These are phyloP conservation scores for Monosporozyma yasuniensis DNA, from an alignment of 805 yeast species.

Conservation along the genomic window DNA sequence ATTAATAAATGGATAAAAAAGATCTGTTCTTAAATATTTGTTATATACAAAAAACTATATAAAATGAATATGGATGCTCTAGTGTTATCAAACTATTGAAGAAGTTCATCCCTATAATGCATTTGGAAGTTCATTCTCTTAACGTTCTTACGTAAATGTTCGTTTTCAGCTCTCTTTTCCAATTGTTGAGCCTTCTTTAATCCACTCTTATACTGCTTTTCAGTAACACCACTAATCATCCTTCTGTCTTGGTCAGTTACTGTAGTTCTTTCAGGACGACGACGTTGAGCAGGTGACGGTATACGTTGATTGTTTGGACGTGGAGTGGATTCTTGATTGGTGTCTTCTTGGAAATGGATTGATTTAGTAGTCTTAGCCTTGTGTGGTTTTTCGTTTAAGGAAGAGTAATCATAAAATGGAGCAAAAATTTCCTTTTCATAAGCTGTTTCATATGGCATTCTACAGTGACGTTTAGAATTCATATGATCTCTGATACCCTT, in stretches of 20 bases:
- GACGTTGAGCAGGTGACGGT: constrained; percentile 32
- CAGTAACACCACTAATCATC: constrained; percentile 47
- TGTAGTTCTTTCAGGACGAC: constrained; percentile 56
- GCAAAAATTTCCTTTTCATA: constrained; percentile 70
- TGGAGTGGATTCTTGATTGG: neutral
- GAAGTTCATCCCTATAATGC: constrained; percentile 70
- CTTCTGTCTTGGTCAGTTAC: constrained; percentile 70
- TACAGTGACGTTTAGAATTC: constrained; percentile 76
- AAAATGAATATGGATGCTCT: constrained; percentile 1
- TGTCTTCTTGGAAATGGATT: constrained; percentile 29
- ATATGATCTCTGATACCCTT: constrained; percentile 89
- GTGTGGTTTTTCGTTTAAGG: constrained; percentile 39
- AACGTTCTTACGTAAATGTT: constrained; percentile 41
- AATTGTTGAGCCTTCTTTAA: constrained; percentile 36
- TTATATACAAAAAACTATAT: neutral
- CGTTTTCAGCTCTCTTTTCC: constrained; percentile 38
- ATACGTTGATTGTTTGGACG: constrained; percentile 63
- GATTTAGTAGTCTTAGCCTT: constrained; percentile 18
- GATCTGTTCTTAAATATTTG: neutral
- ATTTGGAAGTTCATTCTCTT: constrained; percentile 74
- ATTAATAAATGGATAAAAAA: neutral
- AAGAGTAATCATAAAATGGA: constrained; percentile 75
- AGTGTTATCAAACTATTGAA: constrained; percentile 24
- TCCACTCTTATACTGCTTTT: constrained; percentile 47
- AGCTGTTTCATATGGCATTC: constrained; percentile 76